Conservation (phyloP, 257 asterid species). For the Solanum piurae region DNA sequence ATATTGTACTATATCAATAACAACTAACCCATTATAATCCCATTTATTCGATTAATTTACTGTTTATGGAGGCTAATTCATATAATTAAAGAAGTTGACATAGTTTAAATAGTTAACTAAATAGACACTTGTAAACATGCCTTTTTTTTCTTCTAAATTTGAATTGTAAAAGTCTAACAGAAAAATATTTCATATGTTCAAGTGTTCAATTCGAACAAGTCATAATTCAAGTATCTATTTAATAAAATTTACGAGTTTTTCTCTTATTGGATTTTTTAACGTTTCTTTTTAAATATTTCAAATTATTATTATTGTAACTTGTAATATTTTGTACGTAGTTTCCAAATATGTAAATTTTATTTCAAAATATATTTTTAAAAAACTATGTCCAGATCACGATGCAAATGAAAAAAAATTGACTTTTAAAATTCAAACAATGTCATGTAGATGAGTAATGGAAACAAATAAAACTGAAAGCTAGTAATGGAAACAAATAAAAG, state of each 20-base stretch:
- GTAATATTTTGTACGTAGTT: fast-evolving
- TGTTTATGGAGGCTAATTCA: background rate
- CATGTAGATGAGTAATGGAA: background rate
- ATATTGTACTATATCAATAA: too few species aligned
- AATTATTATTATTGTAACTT: background rate
- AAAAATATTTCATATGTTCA: too few species aligned
- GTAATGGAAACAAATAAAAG: background rate
- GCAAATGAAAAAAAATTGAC: background rate
- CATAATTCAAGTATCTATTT: fast-evolving
- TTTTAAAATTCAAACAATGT: background rate
- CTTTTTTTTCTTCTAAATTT: too few species aligned
- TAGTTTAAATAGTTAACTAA: background rate
- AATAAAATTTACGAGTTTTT: too few species aligned
- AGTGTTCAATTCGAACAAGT: background rate
- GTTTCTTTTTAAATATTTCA: too few species aligned
- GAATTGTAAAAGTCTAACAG: too few species aligned
- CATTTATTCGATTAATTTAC: too few species aligned
- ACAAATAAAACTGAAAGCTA: background rate
- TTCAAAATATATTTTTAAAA: too few species aligned
- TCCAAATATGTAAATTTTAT: background rate
- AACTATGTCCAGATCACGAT: too few species aligned
- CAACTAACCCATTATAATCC: too few species aligned
- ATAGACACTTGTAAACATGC: background rate
- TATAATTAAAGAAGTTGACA: too few species aligned
- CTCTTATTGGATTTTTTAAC: too few species aligned